Percentiles rank a stretch among this genome's conserved stretches.
These are phyloP conservation scores for Prunus salicina DNA, from an alignment of 306 rosid species.

Conservation along the genomic window DNA sequence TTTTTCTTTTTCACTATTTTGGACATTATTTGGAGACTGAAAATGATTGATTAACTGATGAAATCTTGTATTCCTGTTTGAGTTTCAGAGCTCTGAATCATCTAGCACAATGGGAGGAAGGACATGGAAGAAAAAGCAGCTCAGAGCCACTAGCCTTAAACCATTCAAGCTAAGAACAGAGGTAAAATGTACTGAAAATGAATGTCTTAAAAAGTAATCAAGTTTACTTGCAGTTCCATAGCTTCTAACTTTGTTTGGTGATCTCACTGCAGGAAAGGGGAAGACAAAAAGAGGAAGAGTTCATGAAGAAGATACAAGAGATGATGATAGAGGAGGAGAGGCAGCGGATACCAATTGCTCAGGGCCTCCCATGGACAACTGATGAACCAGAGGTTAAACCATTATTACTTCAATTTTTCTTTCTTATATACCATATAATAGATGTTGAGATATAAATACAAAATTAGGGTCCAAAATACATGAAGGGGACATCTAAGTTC, in stretches of 20 bases:
- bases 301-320: slow-evolving; percentile 70
- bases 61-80: slow-evolving; percentile 7
- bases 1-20: neutral
- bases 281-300: slow-evolving; percentile 71
- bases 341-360: slow-evolving; percentile 78
- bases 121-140: slow-evolving; percentile 65
- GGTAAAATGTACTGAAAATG: slow-evolving; percentile 34
- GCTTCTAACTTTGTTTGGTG: slow-evolving; percentile 21
- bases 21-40: neutral
- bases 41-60: slow-evolving; percentile 11
- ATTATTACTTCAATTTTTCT: neutral
- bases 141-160: slow-evolving; percentile 57
- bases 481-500: neutral
- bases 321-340: slow-evolving; percentile 67
- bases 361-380: slow-evolving; percentile 96
- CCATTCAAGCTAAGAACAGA: slow-evolving; percentile 96
- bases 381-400: slow-evolving; percentile 85
- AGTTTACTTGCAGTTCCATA: slow-evolving; percentile 5
- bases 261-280: slow-evolving; percentile 76
- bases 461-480: neutral
- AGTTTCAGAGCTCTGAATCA: slow-evolving; percentile 68
- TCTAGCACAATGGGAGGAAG: slow-evolving; percentile 54
- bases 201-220: neutral
- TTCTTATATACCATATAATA: too few species aligned
- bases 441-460: neutral